These are phyloP conservation scores for Mycena crocata DNA, from an alignment of 768 basidiomycete genomes.

Conservation along the genomic window DNA sequence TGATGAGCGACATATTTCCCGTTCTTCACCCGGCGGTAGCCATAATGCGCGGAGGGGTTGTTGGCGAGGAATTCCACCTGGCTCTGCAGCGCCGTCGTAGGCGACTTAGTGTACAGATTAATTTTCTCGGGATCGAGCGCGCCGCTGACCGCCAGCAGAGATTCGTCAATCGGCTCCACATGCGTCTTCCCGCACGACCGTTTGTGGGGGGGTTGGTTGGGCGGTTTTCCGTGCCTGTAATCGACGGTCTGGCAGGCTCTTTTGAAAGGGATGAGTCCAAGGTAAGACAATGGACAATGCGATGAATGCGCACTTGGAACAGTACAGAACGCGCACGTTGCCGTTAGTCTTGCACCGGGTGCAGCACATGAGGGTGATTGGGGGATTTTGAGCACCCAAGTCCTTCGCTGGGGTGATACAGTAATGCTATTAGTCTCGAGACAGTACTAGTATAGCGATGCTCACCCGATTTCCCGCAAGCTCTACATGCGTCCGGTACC, in stretches of 20 bases:
- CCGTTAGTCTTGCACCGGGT: neutral
- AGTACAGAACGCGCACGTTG: neutral
- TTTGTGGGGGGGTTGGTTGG: constrained; percentile 4
- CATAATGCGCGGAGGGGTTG: constrained; percentile 6
- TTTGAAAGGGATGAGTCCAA: neutral
- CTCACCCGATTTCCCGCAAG: constrained; percentile 5
- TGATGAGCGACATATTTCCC: constrained; percentile 14
- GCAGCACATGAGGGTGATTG: neutral
- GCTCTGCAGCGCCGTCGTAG: constrained; percentile 2
- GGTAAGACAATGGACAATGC: neutral
- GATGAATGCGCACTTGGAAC: constrained; percentile 8
- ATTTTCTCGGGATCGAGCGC: neutral
- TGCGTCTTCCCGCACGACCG: constrained; percentile 2
- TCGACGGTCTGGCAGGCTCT: neutral
- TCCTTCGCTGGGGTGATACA: neutral
- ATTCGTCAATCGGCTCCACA: neutral
- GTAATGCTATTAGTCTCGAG: neutral
- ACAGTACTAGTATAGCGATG: neutral
- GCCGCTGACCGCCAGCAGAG: neutral
- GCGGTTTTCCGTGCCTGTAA: neutral
- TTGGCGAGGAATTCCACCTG: constrained; percentile 5
- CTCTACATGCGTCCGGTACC: neutral
- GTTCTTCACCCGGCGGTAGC: constrained; percentile 1
- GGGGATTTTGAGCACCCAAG: neutral
- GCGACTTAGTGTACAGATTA: neutral